Evolutionary conservation across 2,329 filamentous ascomycete species (phyloP), one percentile per base, ranked within the genome.

Genomic region (Paraphoma chrysanthemicola): DNA sequence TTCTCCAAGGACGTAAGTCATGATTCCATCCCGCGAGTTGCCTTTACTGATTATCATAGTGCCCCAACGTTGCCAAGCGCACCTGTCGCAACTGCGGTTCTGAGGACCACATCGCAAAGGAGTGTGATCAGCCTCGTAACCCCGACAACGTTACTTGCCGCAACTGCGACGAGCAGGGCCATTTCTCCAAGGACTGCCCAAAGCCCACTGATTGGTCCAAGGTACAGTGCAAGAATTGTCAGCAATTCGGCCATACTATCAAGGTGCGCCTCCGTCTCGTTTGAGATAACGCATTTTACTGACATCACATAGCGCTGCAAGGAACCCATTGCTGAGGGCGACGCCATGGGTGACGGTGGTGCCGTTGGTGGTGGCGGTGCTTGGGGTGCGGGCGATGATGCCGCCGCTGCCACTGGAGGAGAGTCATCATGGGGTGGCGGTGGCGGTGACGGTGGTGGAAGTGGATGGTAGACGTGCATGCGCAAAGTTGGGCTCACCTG

Each of bases 101-200:
- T 1, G 68, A 70, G 23, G 75, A 75, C 11, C 75, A 78, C 47
- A 71, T 77, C 4, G 66, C 69, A 6, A 76, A 71, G 59, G 75
- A 77, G 42, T 77, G 74, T 31, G 67, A 72, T 42, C 68, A 77
- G 59, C 74, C 74, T 9, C 64, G 62, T 9, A 76, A 77, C 54
- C 78, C 69, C 10, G 69, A 64, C 31, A 72, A 82, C 76, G 59
- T 73, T 2, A 73, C 70, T 56, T 85, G 83, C 75, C 80, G 83
- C 67, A 90, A 90, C 76, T 90, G 88, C 69, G 87, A 89, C 18
- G 75, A 86, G 60, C 83, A 85, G 48, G 88, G 87, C 6, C 88
- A 90, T 60, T 82, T 83, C 49, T 77, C 81, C 51, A 80, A 79
- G 18, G 83, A 86, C 9, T 87, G 87, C 62, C 81, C 85, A 29